phyloP scores from a whole-genome alignment of 768 basidiomycete genomes.

The Daedalea quercina region DNA sequence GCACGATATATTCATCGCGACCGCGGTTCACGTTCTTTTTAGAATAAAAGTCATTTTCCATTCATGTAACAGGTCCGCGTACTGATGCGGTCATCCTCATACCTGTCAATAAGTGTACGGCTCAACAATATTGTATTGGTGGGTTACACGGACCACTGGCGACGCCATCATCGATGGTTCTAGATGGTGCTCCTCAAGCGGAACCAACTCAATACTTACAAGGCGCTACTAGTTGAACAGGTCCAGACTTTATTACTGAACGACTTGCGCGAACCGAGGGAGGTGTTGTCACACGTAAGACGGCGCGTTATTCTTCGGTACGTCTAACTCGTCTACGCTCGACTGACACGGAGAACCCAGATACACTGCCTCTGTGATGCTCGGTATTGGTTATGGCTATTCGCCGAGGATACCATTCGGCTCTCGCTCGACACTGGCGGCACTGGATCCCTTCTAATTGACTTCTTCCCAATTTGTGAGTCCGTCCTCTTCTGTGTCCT shows the following conservation, averaged over 20 bases:
- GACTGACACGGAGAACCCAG: not conserved
- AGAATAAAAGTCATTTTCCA: too few relatives aligned
- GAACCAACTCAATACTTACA: slow-evolving; percentile 16
- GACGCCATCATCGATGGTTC: slow-evolving; percentile 23
- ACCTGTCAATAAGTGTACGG: slow-evolving; percentile 9
- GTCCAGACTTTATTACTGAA: slow-evolving; percentile 18
- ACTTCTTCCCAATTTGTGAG: slow-evolving; percentile 15
- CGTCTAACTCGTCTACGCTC: not conserved
- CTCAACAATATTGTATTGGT: slow-evolving; percentile 9
- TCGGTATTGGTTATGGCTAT: slow-evolving; percentile 7
- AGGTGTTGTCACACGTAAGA: slow-evolving; percentile 18
- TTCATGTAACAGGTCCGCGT: too few relatives aligned
- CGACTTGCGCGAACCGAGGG: slow-evolving; percentile 20
- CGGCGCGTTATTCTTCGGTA: not conserved
- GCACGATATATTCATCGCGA: not conserved
- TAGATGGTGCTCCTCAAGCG: slow-evolving; percentile 7
- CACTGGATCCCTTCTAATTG: slow-evolving; percentile 11
- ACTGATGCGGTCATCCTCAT: too few relatives aligned
- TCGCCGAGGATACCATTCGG: slow-evolving; percentile 4
- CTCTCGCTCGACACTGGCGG: slow-evolving; percentile 7
- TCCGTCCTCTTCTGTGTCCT: not conserved
- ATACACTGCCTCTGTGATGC: slow-evolving; percentile 8
- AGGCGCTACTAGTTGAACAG: slow-evolving; percentile 20
- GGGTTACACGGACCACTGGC: slow-evolving; percentile 21
- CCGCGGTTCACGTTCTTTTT: not conserved